These are phyloP conservation scores for Pachysolen tannophilus DNA, from an alignment of 805 yeast genomes.

Conservation along the genomic window DNA sequence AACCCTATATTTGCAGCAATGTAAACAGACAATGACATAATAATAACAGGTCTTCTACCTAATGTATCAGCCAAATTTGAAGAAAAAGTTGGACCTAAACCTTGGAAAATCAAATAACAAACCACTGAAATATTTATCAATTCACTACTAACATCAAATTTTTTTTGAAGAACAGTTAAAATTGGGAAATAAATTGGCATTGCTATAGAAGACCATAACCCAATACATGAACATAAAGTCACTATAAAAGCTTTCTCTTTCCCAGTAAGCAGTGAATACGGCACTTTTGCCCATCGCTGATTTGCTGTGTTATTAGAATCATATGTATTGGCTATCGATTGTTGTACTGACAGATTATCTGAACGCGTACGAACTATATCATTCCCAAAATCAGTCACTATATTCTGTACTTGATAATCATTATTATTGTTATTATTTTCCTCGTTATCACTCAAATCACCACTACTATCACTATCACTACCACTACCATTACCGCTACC, in stretches of 20 bases:
- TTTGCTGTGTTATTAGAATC: background rate
- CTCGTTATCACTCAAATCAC: too few relatives aligned
- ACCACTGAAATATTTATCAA: slow-evolving; percentile 59
- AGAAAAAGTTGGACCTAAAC: slow-evolving; percentile 54
- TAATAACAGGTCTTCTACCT: slow-evolving; percentile 61
- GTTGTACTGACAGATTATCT: too few relatives aligned
- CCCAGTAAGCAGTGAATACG: slow-evolving; percentile 37
- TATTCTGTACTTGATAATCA: background rate
- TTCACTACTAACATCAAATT: slow-evolving; percentile 44
- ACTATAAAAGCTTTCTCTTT: slow-evolving; percentile 34
- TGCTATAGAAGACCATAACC: slow-evolving; percentile 61
- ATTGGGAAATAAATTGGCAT: slow-evolving; percentile 71
- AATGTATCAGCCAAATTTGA: slow-evolving; percentile 54
- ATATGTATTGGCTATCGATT: too few relatives aligned
- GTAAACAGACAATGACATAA: slow-evolving; percentile 40
- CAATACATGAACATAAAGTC: slow-evolving; percentile 33
- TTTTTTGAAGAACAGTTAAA: slow-evolving; percentile 39
- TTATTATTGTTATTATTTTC: too few relatives aligned
- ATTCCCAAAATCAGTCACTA: background rate
- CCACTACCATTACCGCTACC: slow-evolving; percentile 5
- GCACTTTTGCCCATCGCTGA: slow-evolving; percentile 5
- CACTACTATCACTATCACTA: background rate
- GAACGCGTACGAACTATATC: too few relatives aligned
- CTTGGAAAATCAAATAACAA: slow-evolving; percentile 62
- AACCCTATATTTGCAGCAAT: slow-evolving; percentile 53